Evolutionary conservation across 2,329 filamentous ascomycete species (phyloP).

Genomic region (Penicillium sp.): DNA sequence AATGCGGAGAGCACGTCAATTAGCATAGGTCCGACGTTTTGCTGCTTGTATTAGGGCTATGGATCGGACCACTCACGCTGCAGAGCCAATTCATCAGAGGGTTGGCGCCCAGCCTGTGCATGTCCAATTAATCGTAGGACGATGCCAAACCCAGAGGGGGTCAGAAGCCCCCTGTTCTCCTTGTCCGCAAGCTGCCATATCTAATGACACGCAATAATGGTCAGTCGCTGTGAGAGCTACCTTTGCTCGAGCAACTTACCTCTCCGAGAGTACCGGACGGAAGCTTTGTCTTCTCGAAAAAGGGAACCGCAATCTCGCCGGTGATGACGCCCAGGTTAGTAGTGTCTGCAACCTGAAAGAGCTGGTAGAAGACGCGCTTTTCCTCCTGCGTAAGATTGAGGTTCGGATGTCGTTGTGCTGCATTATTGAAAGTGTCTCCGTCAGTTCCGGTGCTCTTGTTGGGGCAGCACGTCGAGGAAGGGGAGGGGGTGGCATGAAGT

Average conservation of each 20-base stretch:
- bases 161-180: constrained; percentile 92
- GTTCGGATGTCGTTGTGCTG: constrained; percentile 54
- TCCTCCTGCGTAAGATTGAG: constrained; percentile 88
- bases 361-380: constrained; percentile 87
- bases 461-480: background rate
- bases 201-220: constrained; percentile 46
- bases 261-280: constrained; percentile 83
- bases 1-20: constrained; percentile 12
- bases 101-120: constrained; percentile 82
- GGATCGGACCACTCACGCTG: constrained; percentile 55
- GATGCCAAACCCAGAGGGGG: constrained; percentile 87
- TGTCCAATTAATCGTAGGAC: constrained; percentile 93
- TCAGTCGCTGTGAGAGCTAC: constrained; percentile 3
- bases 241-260: constrained; percentile 53
- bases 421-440: constrained; percentile 12
- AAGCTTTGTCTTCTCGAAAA: constrained; percentile 94
- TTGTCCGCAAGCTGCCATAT: constrained; percentile 99
- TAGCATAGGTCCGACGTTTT: background rate
- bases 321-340: constrained; percentile 92
- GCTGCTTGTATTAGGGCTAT: background rate
- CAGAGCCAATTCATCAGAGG: constrained; percentile 75
- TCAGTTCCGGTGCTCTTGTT: constrained; percentile 21
- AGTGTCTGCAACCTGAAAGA: constrained; percentile 89
- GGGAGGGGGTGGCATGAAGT: constrained; percentile 9
- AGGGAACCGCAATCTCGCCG: constrained; percentile 91